A percentile compares a stretch with the other conserved stretches of the same genome.
Evolutionary conservation across 306 rosid genomes (phyloP).

Genomic region (Arachis hypogaea): DNA sequence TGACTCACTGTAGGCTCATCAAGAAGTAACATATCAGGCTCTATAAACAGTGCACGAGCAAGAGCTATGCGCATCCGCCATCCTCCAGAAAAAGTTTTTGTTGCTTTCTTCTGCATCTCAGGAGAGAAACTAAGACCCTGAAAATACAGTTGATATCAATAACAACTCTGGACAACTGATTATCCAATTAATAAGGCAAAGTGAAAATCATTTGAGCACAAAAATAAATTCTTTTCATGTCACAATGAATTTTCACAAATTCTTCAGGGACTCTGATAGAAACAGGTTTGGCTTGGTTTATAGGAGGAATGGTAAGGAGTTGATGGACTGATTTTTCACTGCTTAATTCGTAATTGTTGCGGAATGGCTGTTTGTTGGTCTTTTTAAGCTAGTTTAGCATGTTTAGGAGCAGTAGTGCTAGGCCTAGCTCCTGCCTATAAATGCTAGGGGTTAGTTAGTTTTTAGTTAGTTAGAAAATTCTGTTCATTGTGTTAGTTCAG

Average conservation of each 20-base stretch:
- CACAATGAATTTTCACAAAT: not conserved
- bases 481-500: no score
- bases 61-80: conserved; percentile 99
- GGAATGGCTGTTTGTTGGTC: no score
- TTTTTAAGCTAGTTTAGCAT: no score
- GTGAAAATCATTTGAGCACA: not conserved
- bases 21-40: conserved; percentile 91
- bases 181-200: conserved; percentile 22
- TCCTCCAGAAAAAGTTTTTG: conserved; percentile 97
- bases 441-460: no score
- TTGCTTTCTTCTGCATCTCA: conserved; percentile 88
- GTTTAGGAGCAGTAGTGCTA: no score
- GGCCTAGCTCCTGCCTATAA: no score
- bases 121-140: conserved; percentile 96
- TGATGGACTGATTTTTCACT: no score
- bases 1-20: conserved; percentile 92
- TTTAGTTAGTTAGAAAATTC: no score
- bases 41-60: conserved; percentile 94
- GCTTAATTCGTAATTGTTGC: no score
- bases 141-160: conserved; percentile 31
- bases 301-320: no score
- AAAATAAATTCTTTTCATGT: not conserved
- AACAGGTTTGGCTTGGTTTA: no score
- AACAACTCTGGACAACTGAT: conserved; percentile 13
- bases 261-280: not conserved